phyloP scores from a whole-genome alignment of 805 yeast species.

The Candida vartiovaarae region DNA sequence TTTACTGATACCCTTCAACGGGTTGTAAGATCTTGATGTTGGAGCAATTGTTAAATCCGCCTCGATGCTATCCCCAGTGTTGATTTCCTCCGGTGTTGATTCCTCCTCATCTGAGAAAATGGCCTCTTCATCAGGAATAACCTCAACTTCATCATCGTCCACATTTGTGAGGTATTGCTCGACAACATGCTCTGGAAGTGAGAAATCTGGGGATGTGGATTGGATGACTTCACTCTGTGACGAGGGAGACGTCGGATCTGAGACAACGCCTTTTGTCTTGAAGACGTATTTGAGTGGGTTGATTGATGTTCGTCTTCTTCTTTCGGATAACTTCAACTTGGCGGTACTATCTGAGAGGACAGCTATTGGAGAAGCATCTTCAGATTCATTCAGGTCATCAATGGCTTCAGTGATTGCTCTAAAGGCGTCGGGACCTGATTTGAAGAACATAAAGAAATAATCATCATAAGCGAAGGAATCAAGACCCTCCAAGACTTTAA shows the following conservation, averaged over 20 bases:
- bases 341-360: constrained; percentile 6
- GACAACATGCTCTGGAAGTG: constrained; percentile 13
- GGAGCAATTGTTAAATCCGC: not conserved
- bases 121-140: constrained; percentile 5
- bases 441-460: constrained; percentile 61
- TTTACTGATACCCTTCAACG: constrained; percentile 8
- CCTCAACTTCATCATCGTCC: constrained; percentile 9
- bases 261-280: not conserved
- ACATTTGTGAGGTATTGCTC: constrained; percentile 12
- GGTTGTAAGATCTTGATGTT: not conserved
- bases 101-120: constrained; percentile 3
- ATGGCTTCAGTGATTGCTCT: constrained; percentile 34
- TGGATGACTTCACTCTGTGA: not conserved
- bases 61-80: not conserved
- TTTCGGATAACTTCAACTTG: not conserved
- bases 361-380: not conserved
- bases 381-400: constrained; percentile 1
- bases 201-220: not conserved
- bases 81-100: constrained; percentile 1
- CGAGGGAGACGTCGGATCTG: not conserved
- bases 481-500: constrained; percentile 54
- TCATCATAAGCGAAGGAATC: constrained; percentile 56
- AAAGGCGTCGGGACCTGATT: constrained; percentile 38
- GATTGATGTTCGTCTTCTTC: constrained; percentile 2
- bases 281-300: not conserved